Base-by-base conservation (phyloP, 306 rosid genomes). In the Vigna unguiculata region DNA sequence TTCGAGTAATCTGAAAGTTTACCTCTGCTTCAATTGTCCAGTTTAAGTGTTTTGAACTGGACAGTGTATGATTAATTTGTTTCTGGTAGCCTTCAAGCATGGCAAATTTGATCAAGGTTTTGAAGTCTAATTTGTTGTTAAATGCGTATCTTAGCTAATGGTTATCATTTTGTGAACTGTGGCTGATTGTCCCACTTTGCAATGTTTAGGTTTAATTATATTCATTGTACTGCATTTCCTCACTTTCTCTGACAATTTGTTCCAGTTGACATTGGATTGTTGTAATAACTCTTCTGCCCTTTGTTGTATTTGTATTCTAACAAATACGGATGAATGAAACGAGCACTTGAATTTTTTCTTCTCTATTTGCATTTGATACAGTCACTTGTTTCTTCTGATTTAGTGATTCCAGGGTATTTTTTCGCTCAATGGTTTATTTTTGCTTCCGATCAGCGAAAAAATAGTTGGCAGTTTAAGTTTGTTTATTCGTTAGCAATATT, bases 31-130 rank as follows among this genome's bases (percentile, higher is more conserved):
- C 67, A 69, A 21, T 81, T 78, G 19, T 70, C 67, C 43, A 24
- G 46, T 65, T 32, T 63, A 77, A 49, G 47, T 69, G 72, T 70
- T 55, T 71, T 75, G 67, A 53, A 28, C 45, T 71, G 53, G 59
- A 41, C 13, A 15, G 69, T 22, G 22, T 17, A 47, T 79, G 71
- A 9, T 79, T 79, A 24, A 48, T 54, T 76, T 71, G 72, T 34
- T 79, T 66, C 8, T 14, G 14, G 47, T 41, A 25, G 59, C 32
- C 74, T 77, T 66, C 9, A 11, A 72, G 46, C 46, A 72, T 46
- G 69, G 66, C 38, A 41, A 30, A 40, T 69, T 71, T 62, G 69
- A 64, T 62, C 69, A 52, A 34, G 55, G 9, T 55, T 53, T 81
- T 80, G 15, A 47, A 46, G 63, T 69, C 47, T 54, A 34, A 47